Evolutionary conservation across 192 early-diverging fungal species (phyloP), one percentile per base, ranked within the genome.

Genomic region (Backusella australiensis): DNA sequence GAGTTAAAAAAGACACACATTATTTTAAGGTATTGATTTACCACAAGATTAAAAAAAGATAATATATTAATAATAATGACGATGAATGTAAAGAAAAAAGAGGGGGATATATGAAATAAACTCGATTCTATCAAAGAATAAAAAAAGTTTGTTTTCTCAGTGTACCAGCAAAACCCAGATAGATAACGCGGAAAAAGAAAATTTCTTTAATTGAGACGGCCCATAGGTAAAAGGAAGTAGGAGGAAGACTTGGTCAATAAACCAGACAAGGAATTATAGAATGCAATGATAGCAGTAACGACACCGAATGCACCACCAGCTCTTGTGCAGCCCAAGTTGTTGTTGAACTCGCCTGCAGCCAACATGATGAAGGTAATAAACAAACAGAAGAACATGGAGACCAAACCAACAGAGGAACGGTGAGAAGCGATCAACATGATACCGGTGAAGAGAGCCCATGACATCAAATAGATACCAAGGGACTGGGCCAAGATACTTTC

Each of bases 241-340:
- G 88, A 87, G 71, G 82, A 87, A 34, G 85, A 73, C 6, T 77
- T 77, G 38, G 82, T 84, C 53, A 90, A 89, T 8, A 93, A 84
- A 76, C 89, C 88, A 23, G 88, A 85, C 0, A 90, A 85, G 26
- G 91, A 87, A 77, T 86, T 88, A 79, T 95, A 95, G 90, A 90
- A 95, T 65, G 91, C 93, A 75, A 91, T 86, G 8, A 92, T 67
- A 7, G 93, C 89, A 26, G 93, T 94, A 72, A 93, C 79, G 32
- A 94, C 74, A 66, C 92, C 93, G 66, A 94, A 84, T 67, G 87
- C 89, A 35, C 93, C 93, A 67, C 91, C 93, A 46, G 90, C 90
- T 65, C 88, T 82, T 74, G 81, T 87, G 19, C 84, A 81, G 32
- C 80, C 73, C 9, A 72, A 6, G 26, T 79, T 82, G 29, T 82